Evolutionary conservation across 805 yeast species (phyloP).

Genomic region (Sungouiozyma ichnusensis): DNA sequence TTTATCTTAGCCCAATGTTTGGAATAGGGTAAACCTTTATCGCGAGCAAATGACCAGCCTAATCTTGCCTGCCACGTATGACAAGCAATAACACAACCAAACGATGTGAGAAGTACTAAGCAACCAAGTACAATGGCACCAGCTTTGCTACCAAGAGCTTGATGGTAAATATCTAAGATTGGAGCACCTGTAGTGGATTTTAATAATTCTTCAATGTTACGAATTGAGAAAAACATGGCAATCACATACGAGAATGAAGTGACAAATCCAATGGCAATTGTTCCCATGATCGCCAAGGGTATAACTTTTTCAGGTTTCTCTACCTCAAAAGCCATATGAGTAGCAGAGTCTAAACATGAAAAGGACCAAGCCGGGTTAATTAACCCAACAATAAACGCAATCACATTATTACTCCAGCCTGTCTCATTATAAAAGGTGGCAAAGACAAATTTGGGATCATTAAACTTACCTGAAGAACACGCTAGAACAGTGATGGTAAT

Average conservation of each 20-base stretch:
- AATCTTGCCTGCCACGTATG: conserved; percentile 66
- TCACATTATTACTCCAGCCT: conserved; percentile 51
- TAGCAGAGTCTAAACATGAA: conserved; percentile 59
- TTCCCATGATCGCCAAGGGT: conserved; percentile 57
- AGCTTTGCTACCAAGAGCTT: conserved; percentile 42
- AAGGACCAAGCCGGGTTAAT: conserved; percentile 67
- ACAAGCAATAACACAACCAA: conserved; percentile 54
- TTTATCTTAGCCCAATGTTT: conserved; percentile 43
- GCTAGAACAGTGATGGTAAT: conserved; percentile 49
- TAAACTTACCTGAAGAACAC: conserved; percentile 46
- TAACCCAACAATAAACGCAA: conserved; percentile 56
- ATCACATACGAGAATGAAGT: conserved; percentile 47
- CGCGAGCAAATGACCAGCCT: conserved; percentile 66
- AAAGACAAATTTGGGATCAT: conserved; percentile 47
- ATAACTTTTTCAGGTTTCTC: conserved; percentile 47
- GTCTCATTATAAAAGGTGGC: conserved; percentile 46
- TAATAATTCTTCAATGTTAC: conserved; percentile 39
- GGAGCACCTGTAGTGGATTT: conserved; percentile 51
- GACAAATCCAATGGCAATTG: conserved; percentile 59
- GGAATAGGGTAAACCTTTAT: conserved; percentile 55
- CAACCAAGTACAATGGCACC: conserved; percentile 50
- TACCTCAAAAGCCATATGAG: conserved; percentile 65
- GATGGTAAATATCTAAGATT: conserved; percentile 52
- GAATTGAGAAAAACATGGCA: conserved; percentile 53
- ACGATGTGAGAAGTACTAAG: conserved; percentile 44